A percentile compares a stretch with the other conserved stretches of the same genome.
These are phyloP conservation scores for Fennellomyces sp. DNA, from an alignment of 371 early-diverging fungal genomes.

Conservation along the genomic window DNA sequence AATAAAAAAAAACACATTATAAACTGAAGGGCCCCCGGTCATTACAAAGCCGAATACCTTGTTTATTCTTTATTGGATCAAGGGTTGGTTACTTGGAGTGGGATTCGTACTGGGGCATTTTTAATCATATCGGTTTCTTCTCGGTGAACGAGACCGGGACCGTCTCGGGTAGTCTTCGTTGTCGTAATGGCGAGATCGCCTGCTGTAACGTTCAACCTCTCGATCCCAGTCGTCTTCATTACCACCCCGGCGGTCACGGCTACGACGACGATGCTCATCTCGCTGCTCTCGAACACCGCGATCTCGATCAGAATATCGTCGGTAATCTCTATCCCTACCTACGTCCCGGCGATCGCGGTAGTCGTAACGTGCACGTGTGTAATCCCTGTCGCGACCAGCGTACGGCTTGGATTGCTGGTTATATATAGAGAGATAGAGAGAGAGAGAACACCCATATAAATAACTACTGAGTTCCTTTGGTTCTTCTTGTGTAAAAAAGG, in stretches of 20 bases:
- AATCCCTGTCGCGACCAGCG: constrained; percentile 23
- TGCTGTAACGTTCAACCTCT: constrained; percentile 27
- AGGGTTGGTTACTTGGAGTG: background rate
- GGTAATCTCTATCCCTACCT: constrained; percentile 58
- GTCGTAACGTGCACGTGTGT: constrained; percentile 53
- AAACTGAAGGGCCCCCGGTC: background rate
- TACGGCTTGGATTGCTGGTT: background rate
- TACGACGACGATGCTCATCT: constrained; percentile 32
- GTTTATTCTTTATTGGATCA: background rate
- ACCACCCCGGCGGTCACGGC: constrained; percentile 14
- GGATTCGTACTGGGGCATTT: background rate
- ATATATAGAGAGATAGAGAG: background rate
- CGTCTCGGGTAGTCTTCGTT: constrained; percentile 14
- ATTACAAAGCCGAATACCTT: background rate
- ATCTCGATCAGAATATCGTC: constrained; percentile 54
- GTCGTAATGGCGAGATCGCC: constrained; percentile 16
- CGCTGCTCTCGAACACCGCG: constrained; percentile 44
- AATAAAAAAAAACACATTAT: background rate
- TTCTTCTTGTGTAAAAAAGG: no score
- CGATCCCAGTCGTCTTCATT: constrained; percentile 33
- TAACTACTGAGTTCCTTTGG: no score
- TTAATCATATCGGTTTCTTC: constrained; percentile 21
- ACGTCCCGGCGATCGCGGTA: constrained; percentile 54
- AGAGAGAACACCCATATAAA: no score
- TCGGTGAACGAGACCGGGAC: constrained; percentile 29